Evolutionary conservation across 345 rosid species (phyloP).

Genomic region (Heritiera fomes): DNA sequence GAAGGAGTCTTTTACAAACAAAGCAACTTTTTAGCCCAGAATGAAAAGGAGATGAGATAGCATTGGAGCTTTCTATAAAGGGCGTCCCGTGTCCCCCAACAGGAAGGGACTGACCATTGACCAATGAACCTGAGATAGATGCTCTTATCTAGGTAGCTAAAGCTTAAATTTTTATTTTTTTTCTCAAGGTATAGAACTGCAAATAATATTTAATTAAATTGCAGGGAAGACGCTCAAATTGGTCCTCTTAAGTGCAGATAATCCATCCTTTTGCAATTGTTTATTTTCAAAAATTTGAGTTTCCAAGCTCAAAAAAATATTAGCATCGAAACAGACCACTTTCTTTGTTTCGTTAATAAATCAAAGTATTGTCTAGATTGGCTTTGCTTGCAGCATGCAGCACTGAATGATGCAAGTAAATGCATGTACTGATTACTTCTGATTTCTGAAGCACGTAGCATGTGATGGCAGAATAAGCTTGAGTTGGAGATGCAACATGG

Average conservation of each 20-base stretch:
- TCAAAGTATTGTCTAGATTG: neutral
- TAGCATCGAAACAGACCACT: neutral
- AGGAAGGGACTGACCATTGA: neutral
- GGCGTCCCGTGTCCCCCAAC: neutral
- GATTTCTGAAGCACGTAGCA: neutral
- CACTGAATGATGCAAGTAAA: neutral
- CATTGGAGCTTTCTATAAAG: conserved; percentile 6
- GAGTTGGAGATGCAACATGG: neutral
- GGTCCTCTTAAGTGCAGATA: neutral
- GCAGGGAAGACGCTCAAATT: neutral
- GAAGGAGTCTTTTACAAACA: neutral
- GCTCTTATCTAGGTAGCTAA: neutral
- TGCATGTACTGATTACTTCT: neutral
- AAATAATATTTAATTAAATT: neutral
- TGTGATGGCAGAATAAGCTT: neutral
- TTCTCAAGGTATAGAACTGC: neutral
- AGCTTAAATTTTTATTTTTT: neutral
- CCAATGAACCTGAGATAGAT: neutral
- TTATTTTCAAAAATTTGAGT: too few relatives aligned
- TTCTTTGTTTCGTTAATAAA: neutral
- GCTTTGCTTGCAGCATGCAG: neutral
- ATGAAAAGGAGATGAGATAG: neutral
- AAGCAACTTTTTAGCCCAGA: neutral
- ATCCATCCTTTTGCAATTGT: neutral
- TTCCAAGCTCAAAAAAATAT: neutral